phyloP scores from a whole-genome alignment of 306 rosid genomes.

The Vigna trinervia region DNA sequence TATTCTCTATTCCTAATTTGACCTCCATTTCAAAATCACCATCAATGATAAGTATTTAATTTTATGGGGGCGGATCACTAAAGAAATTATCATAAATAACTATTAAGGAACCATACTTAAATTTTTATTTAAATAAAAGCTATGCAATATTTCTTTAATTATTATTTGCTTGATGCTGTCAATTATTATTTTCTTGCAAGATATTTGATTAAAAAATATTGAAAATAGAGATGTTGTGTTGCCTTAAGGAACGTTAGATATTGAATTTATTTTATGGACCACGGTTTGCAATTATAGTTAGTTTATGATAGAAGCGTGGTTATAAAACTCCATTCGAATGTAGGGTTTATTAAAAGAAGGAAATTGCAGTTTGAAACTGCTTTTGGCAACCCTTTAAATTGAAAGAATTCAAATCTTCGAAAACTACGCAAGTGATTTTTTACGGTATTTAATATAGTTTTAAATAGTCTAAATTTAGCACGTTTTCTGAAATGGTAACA shows the following conservation, averaged over 20 bases:
- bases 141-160: too few relatives aligned
- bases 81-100: too few relatives aligned
- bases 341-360: conserved; percentile 22
- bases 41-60: too few relatives aligned
- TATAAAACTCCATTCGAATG: not conserved
- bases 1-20: too few relatives aligned
- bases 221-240: too few relatives aligned
- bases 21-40: too few relatives aligned
- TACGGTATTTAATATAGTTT: not conserved
- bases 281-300: not conserved
- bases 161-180: too few relatives aligned
- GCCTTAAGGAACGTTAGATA: not conserved
- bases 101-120: too few relatives aligned
- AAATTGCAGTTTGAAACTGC: not conserved
- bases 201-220: too few relatives aligned
- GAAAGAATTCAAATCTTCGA: conserved; percentile 29
- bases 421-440: conserved; percentile 6
- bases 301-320: not conserved
- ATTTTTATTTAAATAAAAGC: too few relatives aligned
- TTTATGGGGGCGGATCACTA: too few relatives aligned
- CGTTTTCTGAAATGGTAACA: conserved; percentile 16
- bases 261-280: not conserved
- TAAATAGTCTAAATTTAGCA: not conserved
- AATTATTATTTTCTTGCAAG: too few relatives aligned
- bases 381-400: not conserved